Evolutionary conservation across 2,329 filamentous ascomycete species (phyloP).

Genomic region (Diaporthe citriasiana): DNA sequence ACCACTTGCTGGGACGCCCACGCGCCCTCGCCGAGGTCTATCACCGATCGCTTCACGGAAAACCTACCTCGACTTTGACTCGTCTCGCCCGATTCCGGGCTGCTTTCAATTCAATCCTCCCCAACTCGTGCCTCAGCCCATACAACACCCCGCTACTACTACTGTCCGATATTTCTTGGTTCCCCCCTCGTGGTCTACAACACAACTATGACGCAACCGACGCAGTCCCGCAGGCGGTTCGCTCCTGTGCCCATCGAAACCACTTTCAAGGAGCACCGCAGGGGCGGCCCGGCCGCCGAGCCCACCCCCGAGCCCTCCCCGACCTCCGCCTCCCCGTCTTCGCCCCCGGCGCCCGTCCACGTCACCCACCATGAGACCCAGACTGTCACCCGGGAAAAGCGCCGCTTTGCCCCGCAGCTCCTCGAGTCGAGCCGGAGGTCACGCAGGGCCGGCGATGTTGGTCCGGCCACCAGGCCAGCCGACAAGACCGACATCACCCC

Average conservation of each 20-base stretch:
- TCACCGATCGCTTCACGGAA: constrained; percentile 28
- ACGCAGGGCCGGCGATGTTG: constrained; percentile 75
- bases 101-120: background rate
- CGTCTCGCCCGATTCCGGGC: background rate
- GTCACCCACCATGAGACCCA: constrained; percentile 38
- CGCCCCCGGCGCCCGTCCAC: constrained; percentile 48
- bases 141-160: background rate
- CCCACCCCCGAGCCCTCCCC: constrained; percentile 72
- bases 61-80: constrained; percentile 12
- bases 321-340: constrained; percentile 56
- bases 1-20: background rate
- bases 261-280: constrained; percentile 72
- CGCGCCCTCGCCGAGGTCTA: background rate
- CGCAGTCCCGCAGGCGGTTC: constrained; percentile 70
- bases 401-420: constrained; percentile 81
- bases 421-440: constrained; percentile 84
- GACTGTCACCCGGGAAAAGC: constrained; percentile 50
- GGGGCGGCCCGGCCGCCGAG: constrained; percentile 57
- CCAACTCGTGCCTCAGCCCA: background rate
- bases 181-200: background rate
- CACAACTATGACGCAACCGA: constrained; percentile 53
- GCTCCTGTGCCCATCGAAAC: constrained; percentile 81
- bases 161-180: background rate
- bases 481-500: constrained; percentile 82
- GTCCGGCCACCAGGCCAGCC: constrained; percentile 72